phyloP scores from a whole-genome alignment of 2,329 filamentous ascomycete genomes.

The Celoporthe dispersa region DNA sequence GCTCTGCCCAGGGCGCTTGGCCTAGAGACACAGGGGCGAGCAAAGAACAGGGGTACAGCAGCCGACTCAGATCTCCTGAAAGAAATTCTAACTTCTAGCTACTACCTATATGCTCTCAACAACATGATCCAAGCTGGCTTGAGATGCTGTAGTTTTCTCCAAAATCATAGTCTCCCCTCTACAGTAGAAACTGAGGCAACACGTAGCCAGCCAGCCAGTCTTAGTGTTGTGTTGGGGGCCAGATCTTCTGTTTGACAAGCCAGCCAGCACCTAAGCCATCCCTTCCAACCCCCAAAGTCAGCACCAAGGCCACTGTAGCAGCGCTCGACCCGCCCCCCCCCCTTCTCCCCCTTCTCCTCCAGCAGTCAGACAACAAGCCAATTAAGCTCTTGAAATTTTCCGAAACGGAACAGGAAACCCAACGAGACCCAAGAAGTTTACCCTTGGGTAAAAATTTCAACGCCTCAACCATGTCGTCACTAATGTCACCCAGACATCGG shows the following conservation, averaged over 20 bases:
- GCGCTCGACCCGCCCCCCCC: background rate
- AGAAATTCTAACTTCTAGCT: background rate
- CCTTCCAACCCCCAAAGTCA: background rate
- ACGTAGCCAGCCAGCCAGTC: no score
- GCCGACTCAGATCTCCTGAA: background rate
- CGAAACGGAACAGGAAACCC: background rate
- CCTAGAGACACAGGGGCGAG: background rate
- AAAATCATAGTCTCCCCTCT: background rate
- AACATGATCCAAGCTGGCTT: background rate
- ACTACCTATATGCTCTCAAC: background rate
- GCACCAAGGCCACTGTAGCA: background rate
- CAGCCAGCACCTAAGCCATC: background rate
- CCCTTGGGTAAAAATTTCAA: background rate
- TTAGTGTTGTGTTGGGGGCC: background rate
- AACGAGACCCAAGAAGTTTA: background rate
- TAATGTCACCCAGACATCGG: slow-evolving; percentile 2
- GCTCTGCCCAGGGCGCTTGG: background rate
- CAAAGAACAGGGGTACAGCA: slow-evolving; percentile 4
- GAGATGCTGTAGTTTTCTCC: background rate
- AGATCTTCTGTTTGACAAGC: background rate
- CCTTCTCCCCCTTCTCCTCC: background rate
- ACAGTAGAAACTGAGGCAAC: background rate
- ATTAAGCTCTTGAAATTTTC: background rate
- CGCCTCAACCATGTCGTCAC: background rate
- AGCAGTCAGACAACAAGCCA: background rate